These are phyloP conservation scores for Liquidambar formosana DNA, from an alignment of 164 flowering plant species.

Conservation along the genomic window DNA sequence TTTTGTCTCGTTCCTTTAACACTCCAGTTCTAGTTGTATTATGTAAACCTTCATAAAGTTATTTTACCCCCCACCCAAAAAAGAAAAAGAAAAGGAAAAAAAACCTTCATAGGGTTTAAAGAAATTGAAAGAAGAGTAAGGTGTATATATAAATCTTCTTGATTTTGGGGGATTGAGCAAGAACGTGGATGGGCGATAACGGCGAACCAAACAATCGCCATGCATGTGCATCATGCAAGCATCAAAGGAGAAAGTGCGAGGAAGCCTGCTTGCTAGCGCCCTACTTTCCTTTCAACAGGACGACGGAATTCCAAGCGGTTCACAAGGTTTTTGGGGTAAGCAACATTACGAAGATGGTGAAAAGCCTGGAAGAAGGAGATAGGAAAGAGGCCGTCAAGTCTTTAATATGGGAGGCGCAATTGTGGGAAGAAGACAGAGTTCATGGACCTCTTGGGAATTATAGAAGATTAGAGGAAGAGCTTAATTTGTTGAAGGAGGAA, in stretches of 20 bases:
- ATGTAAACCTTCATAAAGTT: too few species aligned
- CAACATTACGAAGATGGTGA: constrained; percentile 51
- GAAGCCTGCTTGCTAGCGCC: constrained; percentile 55
- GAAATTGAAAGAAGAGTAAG: too few species aligned
- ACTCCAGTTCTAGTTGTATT: too few species aligned
- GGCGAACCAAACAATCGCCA: constrained; percentile 10
- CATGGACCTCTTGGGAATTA: constrained; percentile 57
- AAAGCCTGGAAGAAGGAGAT: constrained; percentile 21
- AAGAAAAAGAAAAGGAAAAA: too few species aligned
- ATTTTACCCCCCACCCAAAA: too few species aligned
- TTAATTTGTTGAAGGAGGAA: constrained; percentile 2
- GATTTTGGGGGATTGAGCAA: too few species aligned
- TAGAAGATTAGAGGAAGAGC: constrained; percentile 35
- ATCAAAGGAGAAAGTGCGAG: constrained; percentile 75
- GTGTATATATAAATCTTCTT: too few species aligned
- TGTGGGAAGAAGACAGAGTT: constrained; percentile 53
- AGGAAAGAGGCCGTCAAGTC: constrained; percentile 43
- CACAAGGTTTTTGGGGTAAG: constrained; percentile 73
- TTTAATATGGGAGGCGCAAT: constrained; percentile 65
- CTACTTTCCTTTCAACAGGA: constrained; percentile 47
- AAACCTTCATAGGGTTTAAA: too few species aligned
- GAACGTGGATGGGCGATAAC: too few species aligned
- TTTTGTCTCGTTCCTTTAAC: too few species aligned
- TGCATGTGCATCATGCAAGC: constrained; percentile 93
- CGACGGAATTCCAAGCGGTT: constrained; percentile 53